phyloP scores from a whole-genome alignment of 345 rosid species.

The Moricandia moricandioides region DNA sequence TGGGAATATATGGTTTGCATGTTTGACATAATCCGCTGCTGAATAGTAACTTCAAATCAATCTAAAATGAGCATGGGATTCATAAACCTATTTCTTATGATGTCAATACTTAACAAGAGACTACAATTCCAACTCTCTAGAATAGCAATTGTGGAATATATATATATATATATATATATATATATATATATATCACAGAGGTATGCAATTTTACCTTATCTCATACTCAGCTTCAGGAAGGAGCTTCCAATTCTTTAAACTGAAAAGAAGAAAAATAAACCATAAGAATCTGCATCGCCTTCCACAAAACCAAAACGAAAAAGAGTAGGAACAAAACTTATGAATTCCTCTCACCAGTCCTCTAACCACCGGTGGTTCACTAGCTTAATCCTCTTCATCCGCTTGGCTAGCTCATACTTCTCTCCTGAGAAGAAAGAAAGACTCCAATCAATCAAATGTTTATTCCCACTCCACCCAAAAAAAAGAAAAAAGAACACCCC shows the following conservation, averaged over 20 bases:
- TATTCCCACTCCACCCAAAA: neutral
- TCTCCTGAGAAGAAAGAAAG: constrained; percentile 56
- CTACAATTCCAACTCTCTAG: neutral
- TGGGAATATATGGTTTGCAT: neutral
- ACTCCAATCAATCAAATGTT: neutral
- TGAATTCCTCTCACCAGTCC: constrained; percentile 56
- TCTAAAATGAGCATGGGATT: constrained; percentile 1
- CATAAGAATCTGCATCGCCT: neutral
- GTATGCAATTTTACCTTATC: constrained; percentile 56
- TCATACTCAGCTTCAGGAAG: constrained; percentile 71
- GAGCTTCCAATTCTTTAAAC: constrained; percentile 84
- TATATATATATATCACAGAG: neutral
- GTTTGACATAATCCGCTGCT: neutral
- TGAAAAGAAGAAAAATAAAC: constrained; percentile 33
- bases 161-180: neutral
- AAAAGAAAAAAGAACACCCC: neutral
- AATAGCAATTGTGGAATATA: constrained; percentile 2
- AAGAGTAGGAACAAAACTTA: constrained; percentile 14
- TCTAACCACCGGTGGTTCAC: constrained; percentile 93
- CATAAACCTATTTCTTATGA: neutral
- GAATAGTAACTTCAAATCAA: neutral
- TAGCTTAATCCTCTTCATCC: constrained; percentile 68
- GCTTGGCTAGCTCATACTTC: constrained; percentile 90
- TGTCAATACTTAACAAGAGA: neutral
- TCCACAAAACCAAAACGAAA: neutral